phyloP scores from a whole-genome alignment of 2,329 filamentous ascomycete genomes.

The Hymenoscyphus infarciens region DNA sequence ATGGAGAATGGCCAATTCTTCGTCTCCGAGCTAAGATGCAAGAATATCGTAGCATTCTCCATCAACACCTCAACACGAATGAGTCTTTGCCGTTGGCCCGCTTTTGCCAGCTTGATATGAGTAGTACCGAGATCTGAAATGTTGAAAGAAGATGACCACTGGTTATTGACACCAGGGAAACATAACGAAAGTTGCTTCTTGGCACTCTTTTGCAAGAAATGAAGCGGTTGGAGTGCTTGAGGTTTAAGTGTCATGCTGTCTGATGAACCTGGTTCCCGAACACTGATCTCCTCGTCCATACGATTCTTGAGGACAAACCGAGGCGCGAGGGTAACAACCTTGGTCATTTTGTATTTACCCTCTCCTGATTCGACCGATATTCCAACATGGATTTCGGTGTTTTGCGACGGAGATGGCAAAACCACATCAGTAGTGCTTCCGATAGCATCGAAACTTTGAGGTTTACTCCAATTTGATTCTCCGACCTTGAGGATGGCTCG shows the following conservation, averaged over 20 bases:
- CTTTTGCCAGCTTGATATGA: slow-evolving; percentile 89
- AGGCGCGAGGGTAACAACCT: slow-evolving; percentile 88
- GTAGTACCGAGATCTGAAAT: slow-evolving; percentile 91
- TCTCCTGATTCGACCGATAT: slow-evolving; percentile 86
- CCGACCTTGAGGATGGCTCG: slow-evolving; percentile 82
- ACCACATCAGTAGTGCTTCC: slow-evolving; percentile 88
- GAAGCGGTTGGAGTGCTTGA: slow-evolving; percentile 78
- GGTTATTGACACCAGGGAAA: slow-evolving; percentile 90
- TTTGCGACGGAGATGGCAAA: slow-evolving; percentile 65
- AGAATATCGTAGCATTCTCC: slow-evolving; percentile 89
- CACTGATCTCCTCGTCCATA: slow-evolving; percentile 80
- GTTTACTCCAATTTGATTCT: slow-evolving; percentile 93
- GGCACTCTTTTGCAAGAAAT: slow-evolving; percentile 79
- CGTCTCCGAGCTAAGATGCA: slow-evolving; percentile 84
- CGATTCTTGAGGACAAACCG: slow-evolving; percentile 94
- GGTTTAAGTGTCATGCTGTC: slow-evolving; percentile 74
- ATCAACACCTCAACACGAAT: slow-evolving; percentile 85
- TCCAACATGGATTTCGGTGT: slow-evolving; percentile 84
- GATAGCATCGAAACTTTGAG: slow-evolving; percentile 96
- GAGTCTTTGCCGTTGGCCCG: slow-evolving; percentile 82
- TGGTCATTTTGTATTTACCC: slow-evolving; percentile 97
- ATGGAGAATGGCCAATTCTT: slow-evolving; percentile 99
- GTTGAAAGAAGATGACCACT: slow-evolving; percentile 97
- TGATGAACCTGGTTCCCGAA: slow-evolving; percentile 88
- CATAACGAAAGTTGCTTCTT: slow-evolving; percentile 90